Percentiles rank a stretch among this genome's conserved stretches.
Evolutionary conservation across 2,329 filamentous ascomycete species (phyloP).

Genomic region (Colletotrichum melonis): DNA sequence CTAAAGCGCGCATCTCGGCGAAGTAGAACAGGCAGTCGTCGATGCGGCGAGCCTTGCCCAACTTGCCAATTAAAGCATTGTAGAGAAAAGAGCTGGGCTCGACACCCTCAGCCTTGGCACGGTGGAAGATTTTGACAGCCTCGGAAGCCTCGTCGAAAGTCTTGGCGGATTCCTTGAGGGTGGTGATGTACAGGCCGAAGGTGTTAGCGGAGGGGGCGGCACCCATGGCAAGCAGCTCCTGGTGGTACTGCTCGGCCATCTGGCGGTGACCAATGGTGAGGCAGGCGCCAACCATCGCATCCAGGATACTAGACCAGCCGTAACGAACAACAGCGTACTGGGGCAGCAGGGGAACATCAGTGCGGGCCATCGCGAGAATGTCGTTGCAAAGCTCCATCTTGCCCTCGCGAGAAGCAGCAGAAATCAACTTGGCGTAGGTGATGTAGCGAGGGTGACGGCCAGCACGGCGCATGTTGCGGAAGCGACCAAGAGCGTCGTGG

Average conservation of each 20-base stretch:
- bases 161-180: conserved; percentile 95
- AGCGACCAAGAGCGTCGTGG: conserved; percentile 82
- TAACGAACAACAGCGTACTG: conserved; percentile 91
- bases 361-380: conserved; percentile 87
- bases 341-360: conserved; percentile 85
- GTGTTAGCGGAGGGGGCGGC: conserved; percentile 95
- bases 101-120: conserved; percentile 92
- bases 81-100: conserved; percentile 97
- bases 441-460: conserved; percentile 95
- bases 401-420: conserved; percentile 85
- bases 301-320: conserved; percentile 95
- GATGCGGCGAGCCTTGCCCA: conserved; percentile 96
- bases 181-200: conserved; percentile 99
- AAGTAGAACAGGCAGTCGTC: conserved; percentile 99
- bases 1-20: conserved; percentile 92
- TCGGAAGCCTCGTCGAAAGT: conserved; percentile 98
- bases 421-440: conserved; percentile 95
- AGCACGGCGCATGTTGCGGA: conserved; percentile 92
- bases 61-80: conserved; percentile 97
- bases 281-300: conserved; percentile 95
- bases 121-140: conserved; percentile 96
- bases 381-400: conserved; percentile 87
- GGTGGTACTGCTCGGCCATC: conserved; percentile 87
- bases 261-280: conserved; percentile 84
- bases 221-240: conserved; percentile 91